phyloP scores from a whole-genome alignment of 2,329 filamentous ascomycete species.

The Cordyceps javanica region DNA sequence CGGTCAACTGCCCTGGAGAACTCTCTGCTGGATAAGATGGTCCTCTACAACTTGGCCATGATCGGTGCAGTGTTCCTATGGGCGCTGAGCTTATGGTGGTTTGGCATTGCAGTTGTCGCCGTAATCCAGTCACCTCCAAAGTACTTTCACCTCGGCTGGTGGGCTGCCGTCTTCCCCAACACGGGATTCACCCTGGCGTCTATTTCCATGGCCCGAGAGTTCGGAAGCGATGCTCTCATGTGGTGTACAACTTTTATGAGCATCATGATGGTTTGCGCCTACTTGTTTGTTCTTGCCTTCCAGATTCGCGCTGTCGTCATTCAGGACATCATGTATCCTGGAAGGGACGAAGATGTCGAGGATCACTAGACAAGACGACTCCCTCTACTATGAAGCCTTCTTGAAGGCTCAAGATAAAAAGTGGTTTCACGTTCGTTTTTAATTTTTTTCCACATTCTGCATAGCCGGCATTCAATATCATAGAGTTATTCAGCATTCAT shows the following conservation, averaged over 20 bases:
- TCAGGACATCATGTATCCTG: conserved; percentile 52
- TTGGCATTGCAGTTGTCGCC: conserved; percentile 33
- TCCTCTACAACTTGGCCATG: conserved; percentile 41
- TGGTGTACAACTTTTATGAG: conserved; percentile 47
- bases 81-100: conserved; percentile 57
- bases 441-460: background rate
- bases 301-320: conserved; percentile 41
- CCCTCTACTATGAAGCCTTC: background rate
- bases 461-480: conserved; percentile 2
- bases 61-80: conserved; percentile 54
- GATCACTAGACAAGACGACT: conserved; percentile 22
- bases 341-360: conserved; percentile 47
- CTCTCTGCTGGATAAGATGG: conserved; percentile 32
- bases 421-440: background rate
- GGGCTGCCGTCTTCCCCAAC: conserved; percentile 58
- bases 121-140: conserved; percentile 34
- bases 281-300: conserved; percentile 37
- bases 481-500: background rate
- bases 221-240: conserved; percentile 37
- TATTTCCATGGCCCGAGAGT: conserved; percentile 44
- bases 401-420: background rate
- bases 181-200: conserved; percentile 53
- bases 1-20: conserved; percentile 38
- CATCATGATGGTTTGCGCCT: conserved; percentile 35
- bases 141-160: conserved; percentile 57